Base-by-base conservation (phyloP, 1,284 basidiomycete genomes). In the Papiliotrema terrestris region DNA sequence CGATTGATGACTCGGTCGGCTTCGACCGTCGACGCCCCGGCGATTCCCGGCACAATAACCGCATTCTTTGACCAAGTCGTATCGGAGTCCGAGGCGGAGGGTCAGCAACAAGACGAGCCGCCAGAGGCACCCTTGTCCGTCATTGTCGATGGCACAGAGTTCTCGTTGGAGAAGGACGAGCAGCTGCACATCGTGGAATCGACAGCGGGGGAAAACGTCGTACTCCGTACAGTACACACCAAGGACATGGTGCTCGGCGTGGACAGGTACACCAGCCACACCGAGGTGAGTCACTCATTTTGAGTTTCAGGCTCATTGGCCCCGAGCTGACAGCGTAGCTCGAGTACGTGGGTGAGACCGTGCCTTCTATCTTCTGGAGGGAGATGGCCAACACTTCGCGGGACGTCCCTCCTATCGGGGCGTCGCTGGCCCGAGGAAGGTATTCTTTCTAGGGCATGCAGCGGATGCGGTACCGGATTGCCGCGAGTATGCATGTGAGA, bases 171-270 rank as follows among this genome's bases (percentile, higher is more conserved):
- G 23, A n/a, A 9, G 15, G 44, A 53, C 37, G 51, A 53, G 29
- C 32, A 53, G 11, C 6, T 53, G 20, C n/a, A 46, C 5, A 19
- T 46, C 19, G 44, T 41, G 2, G 51, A 53, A 35, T 46, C 43
- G 15, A 8, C 45, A 13, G 29, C 37, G 2, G 51, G 17, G 2
- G 45, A 47, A 17, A 32, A 38, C 22, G 42, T 53, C 22, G 19
- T 53, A 20, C 22, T 46, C 36, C 23, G 45, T 29, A 46, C 19
- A 11, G 44, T 53, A 13, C 15, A n/a, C 9, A 26, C 32, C 8
- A 43, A 45, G 25, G 51, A 53, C 32, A 53, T 53, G 51, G 22
- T 47, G 6, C 22, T 53, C 4, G 44, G 44, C 8, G 51, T 47
- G 25, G 45, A 53, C 6, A 15, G 51, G n/a, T 20, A 19, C 14